Percentiles rank a stretch among this genome's conserved stretches.
phyloP scores from a whole-genome alignment of 2,329 filamentous ascomycete genomes.

The Cytospora paraplurivora region DNA sequence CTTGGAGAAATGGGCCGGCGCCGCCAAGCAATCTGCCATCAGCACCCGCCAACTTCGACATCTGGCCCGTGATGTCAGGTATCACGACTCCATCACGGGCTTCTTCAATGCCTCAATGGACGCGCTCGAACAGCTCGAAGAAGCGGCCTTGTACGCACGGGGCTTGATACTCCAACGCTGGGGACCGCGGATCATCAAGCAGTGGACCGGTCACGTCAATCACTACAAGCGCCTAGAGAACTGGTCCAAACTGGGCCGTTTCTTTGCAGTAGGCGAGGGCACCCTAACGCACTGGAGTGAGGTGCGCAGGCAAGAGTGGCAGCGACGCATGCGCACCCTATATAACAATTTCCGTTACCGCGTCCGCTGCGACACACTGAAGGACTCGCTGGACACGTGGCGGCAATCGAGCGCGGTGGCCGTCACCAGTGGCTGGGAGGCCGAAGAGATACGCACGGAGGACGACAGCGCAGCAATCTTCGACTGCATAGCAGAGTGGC shows the following conservation, averaged over 20 bases:
- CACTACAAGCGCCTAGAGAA: conserved; percentile 16
- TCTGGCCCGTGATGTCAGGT: conserved; percentile 25
- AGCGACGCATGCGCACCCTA: conserved; percentile 32
- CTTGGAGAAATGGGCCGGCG: conserved; percentile 23
- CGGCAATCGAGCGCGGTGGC: conserved; percentile 30
- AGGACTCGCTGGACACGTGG: conserved; percentile 34
- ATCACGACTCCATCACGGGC: conserved; percentile 28
- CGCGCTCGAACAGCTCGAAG: conserved; percentile 26
- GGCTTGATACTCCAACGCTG: conserved; percentile 20
- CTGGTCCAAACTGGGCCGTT: conserved; percentile 21
- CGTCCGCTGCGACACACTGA: conserved; percentile 33
- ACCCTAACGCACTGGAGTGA: conserved; percentile 26
- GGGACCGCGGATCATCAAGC: conserved; percentile 20
- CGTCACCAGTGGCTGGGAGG: conserved; percentile 32
- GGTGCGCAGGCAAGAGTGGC: conserved; percentile 27
- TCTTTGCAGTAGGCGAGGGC: conserved; percentile 18
- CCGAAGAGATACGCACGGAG: conserved; percentile 32
- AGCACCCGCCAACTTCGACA: conserved; percentile 23
- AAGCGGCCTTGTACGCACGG: conserved; percentile 21
- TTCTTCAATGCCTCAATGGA: conserved; percentile 28
- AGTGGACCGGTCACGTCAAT: conserved; percentile 21
- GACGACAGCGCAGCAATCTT: conserved; percentile 34
- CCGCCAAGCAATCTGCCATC: conserved; percentile 8
- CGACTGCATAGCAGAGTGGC: conserved; percentile 33
- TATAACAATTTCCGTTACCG: conserved; percentile 33